These are phyloP conservation scores for Rhodotorula sp. DNA, from an alignment of 1,284 basidiomycete genomes.

Conservation along the genomic window DNA sequence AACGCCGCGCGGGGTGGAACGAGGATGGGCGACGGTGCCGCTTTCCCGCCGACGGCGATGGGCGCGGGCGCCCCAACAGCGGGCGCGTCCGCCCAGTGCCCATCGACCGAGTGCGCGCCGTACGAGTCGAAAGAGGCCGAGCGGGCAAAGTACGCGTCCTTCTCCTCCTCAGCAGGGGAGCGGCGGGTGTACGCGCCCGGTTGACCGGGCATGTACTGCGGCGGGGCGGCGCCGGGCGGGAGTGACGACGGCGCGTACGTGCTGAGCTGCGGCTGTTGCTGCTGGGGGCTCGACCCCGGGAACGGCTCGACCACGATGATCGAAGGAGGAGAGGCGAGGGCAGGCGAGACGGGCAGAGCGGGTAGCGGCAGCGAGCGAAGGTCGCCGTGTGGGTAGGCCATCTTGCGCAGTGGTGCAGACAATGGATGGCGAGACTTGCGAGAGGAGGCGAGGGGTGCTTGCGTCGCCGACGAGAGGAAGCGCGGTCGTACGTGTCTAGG, in stretches of 20 bases:
- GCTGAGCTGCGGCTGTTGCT: not conserved
- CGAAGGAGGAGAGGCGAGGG: not conserved
- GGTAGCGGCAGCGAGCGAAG: not conserved
- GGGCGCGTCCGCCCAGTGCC: not conserved
- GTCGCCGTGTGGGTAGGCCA: not conserved
- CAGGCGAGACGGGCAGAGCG: not conserved
- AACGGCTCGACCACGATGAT: not conserved
- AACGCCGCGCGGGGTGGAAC: slow-evolving; percentile 16
- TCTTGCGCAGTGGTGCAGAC: not conserved
- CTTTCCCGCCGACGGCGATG: not conserved
- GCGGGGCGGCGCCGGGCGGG: not conserved
- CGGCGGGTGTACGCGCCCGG: not conserved
- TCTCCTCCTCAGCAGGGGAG: slow-evolving; percentile 21
- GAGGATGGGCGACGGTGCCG: not conserved
- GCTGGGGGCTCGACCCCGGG: accelerated
- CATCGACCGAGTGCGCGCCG: not conserved
- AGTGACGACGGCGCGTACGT: not conserved
- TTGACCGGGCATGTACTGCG: not conserved
- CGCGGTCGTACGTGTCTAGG: no score
- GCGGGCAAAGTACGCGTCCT: slow-evolving; percentile 10
- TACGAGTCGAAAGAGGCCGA: not conserved
- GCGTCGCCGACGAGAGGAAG: no score
- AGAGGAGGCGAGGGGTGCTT: not conserved
- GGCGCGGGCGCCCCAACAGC: not conserved
- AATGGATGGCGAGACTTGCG: no score